Evolutionary conservation across 176 grass and related monocot genomes (phyloP).

Genomic region (Carex cristatella): DNA sequence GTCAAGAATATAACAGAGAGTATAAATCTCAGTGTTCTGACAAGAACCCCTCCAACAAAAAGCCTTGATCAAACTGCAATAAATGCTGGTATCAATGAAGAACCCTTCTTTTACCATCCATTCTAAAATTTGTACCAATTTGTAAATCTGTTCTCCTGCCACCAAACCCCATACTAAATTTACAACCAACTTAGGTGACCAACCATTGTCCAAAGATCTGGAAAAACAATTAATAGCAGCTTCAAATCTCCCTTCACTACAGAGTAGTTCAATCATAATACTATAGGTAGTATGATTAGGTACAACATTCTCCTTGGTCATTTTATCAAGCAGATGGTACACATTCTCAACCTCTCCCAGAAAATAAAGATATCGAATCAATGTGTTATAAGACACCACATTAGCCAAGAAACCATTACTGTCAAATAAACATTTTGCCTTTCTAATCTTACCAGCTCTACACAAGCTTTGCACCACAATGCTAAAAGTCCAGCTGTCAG

Average conservation of each 20-base stretch:
- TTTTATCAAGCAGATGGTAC: slow-evolving; percentile 40
- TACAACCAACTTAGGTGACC: slow-evolving; percentile 30
- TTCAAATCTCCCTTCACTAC: slow-evolving; percentile 47
- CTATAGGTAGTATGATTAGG: slow-evolving; percentile 46
- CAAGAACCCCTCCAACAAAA: slow-evolving; percentile 71
- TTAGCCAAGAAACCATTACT: slow-evolving; percentile 50
- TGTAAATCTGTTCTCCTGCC: slow-evolving; percentile 36
- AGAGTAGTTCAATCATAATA: slow-evolving; percentile 61
- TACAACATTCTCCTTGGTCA: slow-evolving; percentile 43
- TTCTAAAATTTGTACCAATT: slow-evolving; percentile 46
- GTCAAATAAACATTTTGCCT: slow-evolving; percentile 38
- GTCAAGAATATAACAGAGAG: slow-evolving; percentile 57
- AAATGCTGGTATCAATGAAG: slow-evolving; percentile 51
- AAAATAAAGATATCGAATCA: slow-evolving; percentile 55
- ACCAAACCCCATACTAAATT: slow-evolving; percentile 52
- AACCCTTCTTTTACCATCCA: slow-evolving; percentile 50
- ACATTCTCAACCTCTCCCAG: slow-evolving; percentile 39
- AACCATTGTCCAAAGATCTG: slow-evolving; percentile 40
- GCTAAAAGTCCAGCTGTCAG: slow-evolving; percentile 79
- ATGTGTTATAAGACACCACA: slow-evolving; percentile 59
- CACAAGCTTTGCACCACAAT: slow-evolving; percentile 71
- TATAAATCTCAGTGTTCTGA: slow-evolving; percentile 55
- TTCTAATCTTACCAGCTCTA: slow-evolving; percentile 38
- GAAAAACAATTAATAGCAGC: slow-evolving; percentile 52
- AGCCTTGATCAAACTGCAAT: slow-evolving; percentile 41